Conservation (phyloP, 2,329 filamentous ascomycete genomes). For the Akanthomyces dipterigenus region DNA sequence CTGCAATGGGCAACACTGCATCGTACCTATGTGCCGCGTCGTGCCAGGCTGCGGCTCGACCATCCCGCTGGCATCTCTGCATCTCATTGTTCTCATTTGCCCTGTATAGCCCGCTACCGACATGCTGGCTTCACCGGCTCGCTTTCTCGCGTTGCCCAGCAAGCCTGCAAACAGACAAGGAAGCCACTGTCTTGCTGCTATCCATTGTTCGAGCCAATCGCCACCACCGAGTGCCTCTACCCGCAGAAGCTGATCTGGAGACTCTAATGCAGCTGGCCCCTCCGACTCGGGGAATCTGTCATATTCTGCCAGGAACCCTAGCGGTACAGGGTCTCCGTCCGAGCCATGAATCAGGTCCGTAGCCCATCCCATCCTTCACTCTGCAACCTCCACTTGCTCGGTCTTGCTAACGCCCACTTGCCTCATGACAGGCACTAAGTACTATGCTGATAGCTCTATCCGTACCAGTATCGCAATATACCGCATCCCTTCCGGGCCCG, state of each 20-base stretch:
- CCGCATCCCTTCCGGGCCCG: neutral
- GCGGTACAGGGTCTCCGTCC: neutral
- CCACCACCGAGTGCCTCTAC: neutral
- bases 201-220: neutral
- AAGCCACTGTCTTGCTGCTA: slow-evolving; percentile 3
- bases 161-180: neutral
- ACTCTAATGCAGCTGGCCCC: slow-evolving; percentile 1
- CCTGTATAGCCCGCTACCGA: neutral
- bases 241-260: neutral
- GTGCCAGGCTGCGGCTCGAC: neutral
- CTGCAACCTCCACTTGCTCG: neutral
- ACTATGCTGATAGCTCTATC: neutral
- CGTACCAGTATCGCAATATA: neutral
- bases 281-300: neutral
- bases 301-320: neutral
- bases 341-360: slow-evolving; percentile 10
- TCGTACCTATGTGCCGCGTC: neutral
- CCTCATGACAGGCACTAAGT: neutral
- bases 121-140: neutral
- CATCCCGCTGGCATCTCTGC: neutral
- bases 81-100: neutral
- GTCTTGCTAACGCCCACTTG: neutral
- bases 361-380: slow-evolving; percentile 3
- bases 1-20: neutral
- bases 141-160: neutral